phyloP scores from a whole-genome alignment of 305 asterid species.

The Fraxinus paxiana region DNA sequence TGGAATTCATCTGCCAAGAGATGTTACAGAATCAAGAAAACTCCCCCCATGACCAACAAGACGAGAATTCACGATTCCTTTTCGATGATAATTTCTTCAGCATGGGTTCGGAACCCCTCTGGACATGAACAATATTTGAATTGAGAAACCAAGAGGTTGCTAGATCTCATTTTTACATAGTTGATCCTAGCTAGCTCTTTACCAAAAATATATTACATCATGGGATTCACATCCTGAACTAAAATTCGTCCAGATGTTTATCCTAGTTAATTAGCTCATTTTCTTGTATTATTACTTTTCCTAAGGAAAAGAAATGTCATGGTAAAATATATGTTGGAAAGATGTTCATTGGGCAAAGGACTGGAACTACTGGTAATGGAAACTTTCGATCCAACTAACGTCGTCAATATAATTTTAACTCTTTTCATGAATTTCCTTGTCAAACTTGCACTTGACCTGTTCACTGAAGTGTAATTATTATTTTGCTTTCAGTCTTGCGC shows the following conservation, averaged over 20 bases:
- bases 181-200: not conserved
- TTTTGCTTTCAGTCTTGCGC: not conserved
- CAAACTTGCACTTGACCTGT: not conserved
- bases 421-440: not conserved
- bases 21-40: slow-evolving; percentile 21
- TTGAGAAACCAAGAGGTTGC: slow-evolving; percentile 19
- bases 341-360: slow-evolving; percentile 9
- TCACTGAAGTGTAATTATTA: not conserved
- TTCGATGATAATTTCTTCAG: slow-evolving; percentile 50
- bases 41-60: not conserved
- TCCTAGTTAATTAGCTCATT: not conserved
- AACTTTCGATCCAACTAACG: slow-evolving; percentile 37
- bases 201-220: not conserved
- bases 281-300: slow-evolving; percentile 24
- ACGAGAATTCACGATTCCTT: slow-evolving; percentile 31
- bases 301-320: slow-evolving; percentile 33
- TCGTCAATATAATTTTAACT: slow-evolving; percentile 24
- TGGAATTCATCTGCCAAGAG: slow-evolving; percentile 33
- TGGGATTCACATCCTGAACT: not conserved
- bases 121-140: not conserved
- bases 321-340: not conserved
- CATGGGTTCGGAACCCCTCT: slow-evolving; percentile 21
- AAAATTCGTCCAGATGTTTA: not conserved
- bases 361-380: slow-evolving; percentile 25
- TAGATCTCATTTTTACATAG: not conserved